These are phyloP conservation scores for Magnolia sinica DNA, from an alignment of 164 flowering plant species.

Conservation along the genomic window DNA sequence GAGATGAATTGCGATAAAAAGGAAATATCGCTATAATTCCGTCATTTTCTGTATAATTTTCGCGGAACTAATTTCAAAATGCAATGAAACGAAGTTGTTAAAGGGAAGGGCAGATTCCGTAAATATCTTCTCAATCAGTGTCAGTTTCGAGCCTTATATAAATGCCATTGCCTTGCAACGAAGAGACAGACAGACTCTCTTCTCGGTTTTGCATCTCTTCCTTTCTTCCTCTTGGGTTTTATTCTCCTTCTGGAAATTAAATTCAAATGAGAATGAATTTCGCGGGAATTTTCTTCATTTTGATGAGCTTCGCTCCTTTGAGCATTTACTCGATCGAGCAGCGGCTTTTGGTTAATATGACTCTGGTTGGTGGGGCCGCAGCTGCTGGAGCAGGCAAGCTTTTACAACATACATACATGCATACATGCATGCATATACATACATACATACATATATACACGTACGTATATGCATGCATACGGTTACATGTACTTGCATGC, in stretches of 20 bases:
- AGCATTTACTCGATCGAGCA: slow-evolving; percentile 19
- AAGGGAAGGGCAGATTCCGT: background rate
- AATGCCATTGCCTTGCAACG: background rate
- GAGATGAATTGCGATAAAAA: no score
- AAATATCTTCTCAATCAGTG: background rate
- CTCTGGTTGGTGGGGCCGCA: slow-evolving; percentile 56
- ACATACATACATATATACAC: background rate
- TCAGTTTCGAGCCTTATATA: background rate
- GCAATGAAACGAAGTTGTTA: background rate
- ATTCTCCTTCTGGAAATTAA: background rate
- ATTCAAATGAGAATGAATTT: slow-evolving; percentile 1
- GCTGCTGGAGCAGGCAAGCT: slow-evolving; percentile 62
- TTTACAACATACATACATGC: background rate
- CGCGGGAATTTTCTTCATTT: slow-evolving; percentile 11
- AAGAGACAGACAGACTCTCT: background rate
- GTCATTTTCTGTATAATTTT: no score
- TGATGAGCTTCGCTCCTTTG: slow-evolving; percentile 30
- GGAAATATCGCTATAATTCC: no score
- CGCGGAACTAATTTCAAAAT: no score
- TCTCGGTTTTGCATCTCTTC: background rate
- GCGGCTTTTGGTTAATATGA: slow-evolving; percentile 53
- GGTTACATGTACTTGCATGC: no score
- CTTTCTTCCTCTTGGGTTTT: background rate
- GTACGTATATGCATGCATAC: no score
- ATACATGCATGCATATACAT: background rate